Percentiles rank a stretch among this genome's conserved stretches.
phyloP scores from a whole-genome alignment of 805 yeast genomes.

The Ogataea wickerhamii region DNA sequence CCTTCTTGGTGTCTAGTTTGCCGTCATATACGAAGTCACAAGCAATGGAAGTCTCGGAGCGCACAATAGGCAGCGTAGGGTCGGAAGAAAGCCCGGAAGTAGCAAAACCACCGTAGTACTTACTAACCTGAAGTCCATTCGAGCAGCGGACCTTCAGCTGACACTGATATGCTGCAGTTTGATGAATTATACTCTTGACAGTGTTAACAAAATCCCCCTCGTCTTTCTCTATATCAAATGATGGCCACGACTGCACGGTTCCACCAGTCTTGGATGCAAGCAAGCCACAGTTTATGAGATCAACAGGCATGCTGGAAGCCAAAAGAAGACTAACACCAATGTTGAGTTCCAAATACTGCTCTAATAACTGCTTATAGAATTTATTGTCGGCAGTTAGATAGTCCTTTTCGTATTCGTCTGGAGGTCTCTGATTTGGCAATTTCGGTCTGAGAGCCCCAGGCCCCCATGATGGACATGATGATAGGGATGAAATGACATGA shows the following conservation, averaged over 20 bases:
- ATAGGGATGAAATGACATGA: slow-evolving; percentile 65
- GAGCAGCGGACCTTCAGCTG: slow-evolving; percentile 84
- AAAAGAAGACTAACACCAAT: slow-evolving; percentile 78
- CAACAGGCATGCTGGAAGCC: slow-evolving; percentile 58
- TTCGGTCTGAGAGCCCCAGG: slow-evolving; percentile 63
- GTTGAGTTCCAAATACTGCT: slow-evolving; percentile 50
- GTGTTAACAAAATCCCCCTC: slow-evolving; percentile 59
- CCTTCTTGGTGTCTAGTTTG: slow-evolving; percentile 61
- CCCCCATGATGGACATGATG: slow-evolving; percentile 75
- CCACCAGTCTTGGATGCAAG: slow-evolving; percentile 74
- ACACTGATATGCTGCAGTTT: slow-evolving; percentile 69
- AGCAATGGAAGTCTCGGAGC: slow-evolving; percentile 61
- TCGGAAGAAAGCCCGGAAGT: slow-evolving; percentile 44
- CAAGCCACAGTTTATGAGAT: slow-evolving; percentile 67
- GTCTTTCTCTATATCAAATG: slow-evolving; percentile 66
- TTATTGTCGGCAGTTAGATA: slow-evolving; percentile 57
- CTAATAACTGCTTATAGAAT: slow-evolving; percentile 58
- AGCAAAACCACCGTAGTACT: slow-evolving; percentile 63
- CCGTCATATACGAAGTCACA: slow-evolving; percentile 77
- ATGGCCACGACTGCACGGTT: slow-evolving; percentile 54
- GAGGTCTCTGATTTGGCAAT: slow-evolving; percentile 31
- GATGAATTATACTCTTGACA: slow-evolving; percentile 47
- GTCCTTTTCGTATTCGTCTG: slow-evolving; percentile 42
- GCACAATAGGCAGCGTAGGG: slow-evolving; percentile 66
- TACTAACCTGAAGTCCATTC: slow-evolving; percentile 74